These are phyloP conservation scores for Fusarium sp. DNA, from an alignment of 2,329 filamentous ascomycete species.

Conservation along the genomic window DNA sequence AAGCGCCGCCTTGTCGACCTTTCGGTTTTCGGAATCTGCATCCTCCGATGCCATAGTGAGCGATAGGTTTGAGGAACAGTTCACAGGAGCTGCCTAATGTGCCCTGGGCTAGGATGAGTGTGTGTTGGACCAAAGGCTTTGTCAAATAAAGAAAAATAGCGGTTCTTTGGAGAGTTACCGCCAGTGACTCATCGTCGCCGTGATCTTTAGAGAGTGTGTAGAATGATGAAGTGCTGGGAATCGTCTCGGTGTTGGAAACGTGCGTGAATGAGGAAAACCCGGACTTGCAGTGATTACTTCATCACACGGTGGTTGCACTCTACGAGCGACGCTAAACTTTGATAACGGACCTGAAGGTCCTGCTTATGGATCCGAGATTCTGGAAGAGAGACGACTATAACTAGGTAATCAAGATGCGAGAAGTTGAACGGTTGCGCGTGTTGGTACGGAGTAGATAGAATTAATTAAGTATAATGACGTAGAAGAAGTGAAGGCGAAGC, in stretches of 20 bases:
- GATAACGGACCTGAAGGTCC: neutral
- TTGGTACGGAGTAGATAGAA: neutral
- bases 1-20: constrained; percentile 46
- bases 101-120: neutral
- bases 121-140: neutral
- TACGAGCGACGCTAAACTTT: neutral
- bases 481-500: constrained; percentile 15
- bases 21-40: constrained; percentile 31
- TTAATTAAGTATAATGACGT: constrained; percentile 35
- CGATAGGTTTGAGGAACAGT: neutral
- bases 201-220: neutral
- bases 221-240: neutral
- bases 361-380: neutral
- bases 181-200: constrained; percentile 2
- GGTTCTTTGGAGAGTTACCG: neutral
- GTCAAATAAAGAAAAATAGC: neutral
- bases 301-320: constrained; percentile 9
- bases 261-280: constrained; percentile 21
- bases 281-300: constrained; percentile 10
- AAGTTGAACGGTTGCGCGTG: neutral
- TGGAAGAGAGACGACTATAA: neutral
- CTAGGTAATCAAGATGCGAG: constrained; percentile 4
- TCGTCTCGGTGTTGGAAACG: constrained; percentile 1
- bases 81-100: neutral
- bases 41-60: constrained; percentile 50